phyloP scores from a whole-genome alignment of 495 filamentous ascomycete species.

The Penicillium turbatum region DNA sequence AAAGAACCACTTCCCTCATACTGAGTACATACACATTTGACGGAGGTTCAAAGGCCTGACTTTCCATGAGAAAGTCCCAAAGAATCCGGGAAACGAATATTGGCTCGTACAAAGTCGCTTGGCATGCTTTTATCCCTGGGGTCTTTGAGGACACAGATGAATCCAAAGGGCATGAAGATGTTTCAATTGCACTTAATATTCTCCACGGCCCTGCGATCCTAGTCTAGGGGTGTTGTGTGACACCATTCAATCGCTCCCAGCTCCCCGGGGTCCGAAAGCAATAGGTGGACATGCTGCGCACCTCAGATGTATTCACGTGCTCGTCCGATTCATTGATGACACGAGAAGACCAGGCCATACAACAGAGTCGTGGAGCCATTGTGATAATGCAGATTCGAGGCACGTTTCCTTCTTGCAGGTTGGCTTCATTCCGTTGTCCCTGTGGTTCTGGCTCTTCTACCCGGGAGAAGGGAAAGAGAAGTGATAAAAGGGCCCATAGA shows the following conservation, averaged over 20 bases:
- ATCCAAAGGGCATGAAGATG: neutral
- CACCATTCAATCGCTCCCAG: conserved; percentile 5
- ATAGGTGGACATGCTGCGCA: neutral
- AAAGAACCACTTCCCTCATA: neutral
- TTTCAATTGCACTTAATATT: neutral
- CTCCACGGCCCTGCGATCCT: neutral
- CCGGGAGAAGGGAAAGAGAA: too few species aligned
- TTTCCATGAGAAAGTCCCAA: neutral
- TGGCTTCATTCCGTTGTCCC: too few species aligned
- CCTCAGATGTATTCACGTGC: conserved; percentile 8
- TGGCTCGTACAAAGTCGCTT: neutral
- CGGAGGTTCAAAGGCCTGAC: neutral
- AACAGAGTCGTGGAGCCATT: too few species aligned
- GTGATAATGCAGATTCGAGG: too few species aligned
- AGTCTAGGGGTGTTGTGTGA: conserved; percentile 8
- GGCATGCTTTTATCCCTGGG: neutral
- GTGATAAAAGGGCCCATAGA: too few species aligned
- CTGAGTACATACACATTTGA: neutral
- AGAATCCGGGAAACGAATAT: neutral
- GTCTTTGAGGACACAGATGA: neutral
- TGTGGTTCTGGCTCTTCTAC: too few species aligned
- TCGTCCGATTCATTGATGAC: conserved; percentile 4
- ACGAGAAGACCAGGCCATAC: neutral
- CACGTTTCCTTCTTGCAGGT: too few species aligned
- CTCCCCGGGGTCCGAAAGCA: neutral